A percentile compares a stretch with the other conserved stretches of the same genome.
Conservation (phyloP, 306 rosid genomes). For the Mimosa bimucronata region DNA sequence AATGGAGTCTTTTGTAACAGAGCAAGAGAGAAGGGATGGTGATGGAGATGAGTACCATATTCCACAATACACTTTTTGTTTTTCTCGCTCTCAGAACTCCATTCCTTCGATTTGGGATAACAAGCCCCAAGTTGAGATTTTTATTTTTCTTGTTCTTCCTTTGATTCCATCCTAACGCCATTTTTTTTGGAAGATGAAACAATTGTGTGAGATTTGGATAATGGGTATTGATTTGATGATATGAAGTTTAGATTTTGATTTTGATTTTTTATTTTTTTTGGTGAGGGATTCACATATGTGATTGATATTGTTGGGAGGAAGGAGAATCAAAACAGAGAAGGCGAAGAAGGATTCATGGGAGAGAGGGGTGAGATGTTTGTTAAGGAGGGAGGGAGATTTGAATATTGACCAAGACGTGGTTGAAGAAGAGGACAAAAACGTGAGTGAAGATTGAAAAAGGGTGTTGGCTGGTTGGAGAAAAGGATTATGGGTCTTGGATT, state of each 20-base stretch:
- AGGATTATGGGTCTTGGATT: too few species aligned
- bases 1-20: too few species aligned
- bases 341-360: constrained; percentile 22
- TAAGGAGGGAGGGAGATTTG: constrained; percentile 27
- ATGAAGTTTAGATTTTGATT: neutral
- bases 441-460: too few species aligned
- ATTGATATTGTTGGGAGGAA: neutral
- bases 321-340: constrained; percentile 38
- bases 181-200: constrained; percentile 7
- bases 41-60: too few species aligned
- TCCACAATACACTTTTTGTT: too few species aligned
- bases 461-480: too few species aligned
- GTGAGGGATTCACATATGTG: neutral
- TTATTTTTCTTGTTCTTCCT: constrained; percentile 30
- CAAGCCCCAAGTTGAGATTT: constrained; percentile 36
- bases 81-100: too few species aligned
- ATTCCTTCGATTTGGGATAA: constrained; percentile 49
- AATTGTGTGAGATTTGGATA: neutral
- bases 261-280: neutral
- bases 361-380: neutral
- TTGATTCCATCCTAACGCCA: constrained; percentile 52
- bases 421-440: too few species aligned
- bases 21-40: too few species aligned
- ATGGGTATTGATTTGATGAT: neutral
- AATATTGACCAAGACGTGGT: constrained; percentile 72